Conservation (phyloP, 129 eudicot genomes). For the Helichrysum umbraculigerum region DNA sequence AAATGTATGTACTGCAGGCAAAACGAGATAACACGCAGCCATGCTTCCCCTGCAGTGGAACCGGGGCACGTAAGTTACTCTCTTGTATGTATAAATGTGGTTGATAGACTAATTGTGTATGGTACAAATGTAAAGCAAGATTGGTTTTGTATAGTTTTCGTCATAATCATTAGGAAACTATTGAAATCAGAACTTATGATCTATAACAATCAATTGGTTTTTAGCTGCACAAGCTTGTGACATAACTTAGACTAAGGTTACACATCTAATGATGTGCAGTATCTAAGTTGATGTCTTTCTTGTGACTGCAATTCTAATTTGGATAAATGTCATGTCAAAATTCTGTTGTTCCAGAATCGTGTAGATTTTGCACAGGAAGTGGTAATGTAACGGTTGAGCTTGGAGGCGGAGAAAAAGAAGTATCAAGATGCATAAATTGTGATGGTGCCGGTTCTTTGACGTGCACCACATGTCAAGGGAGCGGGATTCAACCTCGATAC, state of each 20-base stretch:
- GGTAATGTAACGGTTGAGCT: conserved; percentile 82
- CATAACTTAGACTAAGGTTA: not conserved
- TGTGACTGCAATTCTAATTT: conserved; percentile 17
- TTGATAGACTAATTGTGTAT: not conserved
- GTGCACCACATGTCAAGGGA: conserved; percentile 98
- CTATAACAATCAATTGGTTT: not conserved
- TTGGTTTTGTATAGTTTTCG: conserved; percentile 7
- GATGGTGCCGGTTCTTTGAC: conserved; percentile 90
- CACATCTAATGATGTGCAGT: not conserved
- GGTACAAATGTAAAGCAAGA: conserved; percentile 1
- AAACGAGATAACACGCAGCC: conserved; percentile 94
- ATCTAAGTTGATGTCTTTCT: not conserved
- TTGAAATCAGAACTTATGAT: not conserved
- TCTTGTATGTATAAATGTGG: not conserved
- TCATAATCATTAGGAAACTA: not conserved
- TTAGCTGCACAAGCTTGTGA: not conserved
- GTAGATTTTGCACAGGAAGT: conserved; percentile 89
- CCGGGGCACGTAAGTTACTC: conserved; percentile 85
- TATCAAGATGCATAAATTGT: conserved; percentile 86
- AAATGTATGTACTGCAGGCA: conserved; percentile 49
- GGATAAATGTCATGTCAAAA: not conserved
- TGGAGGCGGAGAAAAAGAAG: conserved; percentile 92
- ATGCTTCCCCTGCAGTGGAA: conserved; percentile 91
- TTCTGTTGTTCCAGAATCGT: conserved; percentile 51
- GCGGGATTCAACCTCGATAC: conserved; percentile 94